Base-by-base conservation (phyloP, 116 monocot species). In the Phalaenopsis hybrid region DNA sequence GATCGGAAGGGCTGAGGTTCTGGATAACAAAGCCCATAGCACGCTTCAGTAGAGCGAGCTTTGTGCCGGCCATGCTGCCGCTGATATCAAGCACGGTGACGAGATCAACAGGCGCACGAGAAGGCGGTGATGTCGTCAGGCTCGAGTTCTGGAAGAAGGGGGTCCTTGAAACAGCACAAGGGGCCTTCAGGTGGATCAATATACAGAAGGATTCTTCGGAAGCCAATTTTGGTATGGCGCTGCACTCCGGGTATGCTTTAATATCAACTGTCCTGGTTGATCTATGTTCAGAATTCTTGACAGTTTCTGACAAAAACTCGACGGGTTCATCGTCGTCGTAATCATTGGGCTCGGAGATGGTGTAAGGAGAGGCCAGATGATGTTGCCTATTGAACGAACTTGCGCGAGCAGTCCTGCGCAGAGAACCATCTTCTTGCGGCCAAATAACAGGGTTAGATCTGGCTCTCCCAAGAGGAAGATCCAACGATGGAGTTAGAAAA, bases 11-110 rank as follows among this genome's bases (percentile, higher is more conserved):
- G 0, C 89, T 87, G 7, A 95, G 91, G 41, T 93, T 91, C 77
- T 93, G 95, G 78, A 93, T 91, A 18, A 95, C 93, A 81, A 95
- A 95, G 1, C 93, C 89, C 95, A 95, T 93, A 5, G 93, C 91
- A 15, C 83, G 74, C 65, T 92, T 93, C 75, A 95, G 59, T 23
- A 93, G 84, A 16, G 92, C 89, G 46, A 95, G 87, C 73, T 91
- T 92, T 48, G 92, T 91, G 16, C 95, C 95, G 15, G 84, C 80
- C 95, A 95, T 95, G 84, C 92, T 95, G 48, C 89, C 90, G 79
- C 95, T 95, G 78, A 93, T 85, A 85, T 95, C 95, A 83, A 95
- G 93, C 57, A 95, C 95, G 0, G 95, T 87, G 34, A 95, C 89
- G 13, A 95, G 89, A 80, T 95, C 95, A n/a, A 90, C 78, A 21